Evolutionary conservation across 345 rosid genomes (phyloP).

Genomic region (Microcos paniculata): DNA sequence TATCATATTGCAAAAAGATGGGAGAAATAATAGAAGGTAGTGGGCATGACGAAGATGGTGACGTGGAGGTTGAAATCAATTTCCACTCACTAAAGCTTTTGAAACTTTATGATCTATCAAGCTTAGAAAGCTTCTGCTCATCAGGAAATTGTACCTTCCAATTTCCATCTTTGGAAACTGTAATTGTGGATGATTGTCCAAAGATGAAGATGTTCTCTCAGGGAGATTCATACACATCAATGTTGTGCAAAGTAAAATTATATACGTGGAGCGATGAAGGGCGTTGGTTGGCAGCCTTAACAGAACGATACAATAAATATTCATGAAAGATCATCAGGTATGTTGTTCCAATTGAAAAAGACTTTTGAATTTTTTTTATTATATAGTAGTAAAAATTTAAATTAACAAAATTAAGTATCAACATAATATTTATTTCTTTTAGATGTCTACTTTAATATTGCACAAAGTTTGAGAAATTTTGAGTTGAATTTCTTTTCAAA

Average conservation of each 20-base stretch:
- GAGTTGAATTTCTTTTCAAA: no score
- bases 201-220: constrained; percentile 8
- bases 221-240: no score
- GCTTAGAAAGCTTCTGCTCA: constrained; percentile 6
- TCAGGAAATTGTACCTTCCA: background rate
- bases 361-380: no score
- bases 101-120: background rate
- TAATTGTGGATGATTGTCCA: background rate
- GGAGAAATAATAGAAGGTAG: background rate
- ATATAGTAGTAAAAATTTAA: no score
- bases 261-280: background rate
- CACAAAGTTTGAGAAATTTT: no score
- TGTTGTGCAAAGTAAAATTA: background rate
- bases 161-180: background rate
- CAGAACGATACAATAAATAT: background rate
- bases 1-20: background rate
- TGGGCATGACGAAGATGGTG: background rate
- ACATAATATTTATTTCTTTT: no score
- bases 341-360: background rate
- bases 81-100: background rate
- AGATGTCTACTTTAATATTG: no score
- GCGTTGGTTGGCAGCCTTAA: background rate
- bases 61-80: background rate
- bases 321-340: background rate
- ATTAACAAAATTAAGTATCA: no score